Conservation (phyloP, 129 eudicot genomes). For the Flaveria brownii region DNA sequence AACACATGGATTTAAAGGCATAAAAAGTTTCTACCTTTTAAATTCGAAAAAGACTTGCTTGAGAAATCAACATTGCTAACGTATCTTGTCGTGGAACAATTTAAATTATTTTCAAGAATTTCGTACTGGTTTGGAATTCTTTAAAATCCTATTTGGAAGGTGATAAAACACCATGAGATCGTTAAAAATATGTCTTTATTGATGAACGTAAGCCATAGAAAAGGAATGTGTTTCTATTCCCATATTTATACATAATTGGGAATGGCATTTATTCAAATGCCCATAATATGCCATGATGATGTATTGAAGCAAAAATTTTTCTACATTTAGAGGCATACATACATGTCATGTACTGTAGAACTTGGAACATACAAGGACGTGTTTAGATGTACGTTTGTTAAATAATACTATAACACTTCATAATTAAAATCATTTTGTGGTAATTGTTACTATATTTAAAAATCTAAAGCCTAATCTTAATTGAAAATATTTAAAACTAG, state of each 20-base stretch:
- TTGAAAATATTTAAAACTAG: too few relatives aligned
- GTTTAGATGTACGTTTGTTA: neutral
- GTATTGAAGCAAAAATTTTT: conserved; percentile 16
- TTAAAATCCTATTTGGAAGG: conserved; percentile 18
- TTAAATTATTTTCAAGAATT: conserved; percentile 7
- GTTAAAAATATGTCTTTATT: neutral
- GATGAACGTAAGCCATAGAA: conserved; percentile 16
- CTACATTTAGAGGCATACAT: neutral
- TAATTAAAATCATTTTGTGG: neutral
- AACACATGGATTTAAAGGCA: neutral
- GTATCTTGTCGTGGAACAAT: conserved; percentile 9
- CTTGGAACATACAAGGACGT: neutral
- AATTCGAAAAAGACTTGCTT: neutral
- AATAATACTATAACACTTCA: neutral
- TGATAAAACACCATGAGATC: conserved; percentile 23
- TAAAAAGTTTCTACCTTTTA: neutral
- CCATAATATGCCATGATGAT: conserved; percentile 25
- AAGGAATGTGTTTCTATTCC: conserved; percentile 29
- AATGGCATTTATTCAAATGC: conserved; percentile 43
- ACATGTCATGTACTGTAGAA: neutral
- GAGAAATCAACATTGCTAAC: neutral
- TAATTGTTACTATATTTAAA: neutral
- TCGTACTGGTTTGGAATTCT: neutral
- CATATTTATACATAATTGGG: conserved; percentile 21
- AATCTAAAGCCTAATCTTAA: neutral